Evolutionary conservation across 495 filamentous ascomycete genomes (phyloP), one percentile per base, ranked within the genome.

Genomic region (Pyrenopolyporus hunteri): DNA sequence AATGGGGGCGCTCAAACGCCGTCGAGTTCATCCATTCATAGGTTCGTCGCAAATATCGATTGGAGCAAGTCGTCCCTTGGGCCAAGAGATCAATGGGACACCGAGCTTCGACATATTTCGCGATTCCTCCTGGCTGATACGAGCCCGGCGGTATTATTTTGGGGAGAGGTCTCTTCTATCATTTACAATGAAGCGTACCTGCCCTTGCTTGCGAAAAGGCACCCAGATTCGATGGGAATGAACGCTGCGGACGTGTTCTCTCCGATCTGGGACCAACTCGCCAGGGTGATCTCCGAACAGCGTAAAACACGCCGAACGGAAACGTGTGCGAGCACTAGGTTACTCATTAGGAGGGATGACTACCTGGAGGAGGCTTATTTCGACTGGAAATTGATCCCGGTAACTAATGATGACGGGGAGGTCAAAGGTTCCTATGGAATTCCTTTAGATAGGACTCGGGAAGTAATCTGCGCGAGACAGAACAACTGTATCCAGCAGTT

Each of bases 361-460:
- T 76, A 75, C 54, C 70, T 85, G 1, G 85, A 89, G 70, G 87
- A 90, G 72, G 80, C 78, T 0, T 87, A 86, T 42, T 82, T 87
- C 54, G 80, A 79, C 40, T 87, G 84, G 84, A 82, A 80, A 5
- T 74, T 88, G 33, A 80, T 83, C 16, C 85, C 85, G 25, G 76
- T 88, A 16, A 68, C 83, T 11, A 81, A 82, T 7, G 73, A 76
- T 33, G 76, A 81, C 56, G 77, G 63, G 4, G 47, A 67, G 3
- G 69, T 72, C 23, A 57, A 74, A 22, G 83, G 82, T 16, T 72
- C 83, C 2, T 85, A 84, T 59, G 84, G 84, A 49, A 82, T 81
- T 44, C 82, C 82, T 0, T 83, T 80, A 39, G 81, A 86, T 43
- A 81, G 80, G 37, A 86, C 83, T 0, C 66, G 78, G 40, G 73